These are phyloP conservation scores for Astrephomene gubernaculifera DNA, from an alignment of 139 green algal species.

Conservation along the genomic window DNA sequence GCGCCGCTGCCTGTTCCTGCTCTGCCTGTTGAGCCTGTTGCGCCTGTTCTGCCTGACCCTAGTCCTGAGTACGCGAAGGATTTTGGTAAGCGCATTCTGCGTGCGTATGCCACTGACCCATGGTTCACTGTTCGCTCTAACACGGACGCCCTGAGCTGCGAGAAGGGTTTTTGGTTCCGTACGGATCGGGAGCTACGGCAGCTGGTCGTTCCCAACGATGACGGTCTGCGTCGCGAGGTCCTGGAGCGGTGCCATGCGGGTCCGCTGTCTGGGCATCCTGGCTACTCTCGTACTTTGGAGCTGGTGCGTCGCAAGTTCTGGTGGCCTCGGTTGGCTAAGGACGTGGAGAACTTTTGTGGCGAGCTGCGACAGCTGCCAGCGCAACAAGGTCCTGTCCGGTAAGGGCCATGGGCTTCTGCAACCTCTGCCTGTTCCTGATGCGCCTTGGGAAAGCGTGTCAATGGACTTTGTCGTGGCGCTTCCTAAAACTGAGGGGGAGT, in stretches of 20 bases:
- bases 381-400: conserved; percentile 42
- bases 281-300: background rate
- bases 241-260: background rate
- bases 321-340: conserved; percentile 11
- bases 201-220: conserved; percentile 3
- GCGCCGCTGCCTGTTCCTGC: too few relatives aligned
- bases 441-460: conserved; percentile 50
- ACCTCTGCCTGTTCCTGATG: conserved; percentile 53
- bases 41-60: too few relatives aligned
- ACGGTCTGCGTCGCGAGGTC: background rate
- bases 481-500: conserved; percentile 29
- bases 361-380: conserved; percentile 52
- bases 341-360: conserved; percentile 35
- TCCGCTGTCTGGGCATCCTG: conserved; percentile 4
- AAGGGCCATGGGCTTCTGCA: conserved; percentile 17
- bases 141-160: background rate
- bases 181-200: background rate
- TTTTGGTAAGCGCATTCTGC: background rate
- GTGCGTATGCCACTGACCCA: background rate
- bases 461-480: conserved; percentile 60
- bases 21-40: too few relatives aligned
- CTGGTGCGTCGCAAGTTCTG: conserved; percentile 20
- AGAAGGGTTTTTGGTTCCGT: background rate
- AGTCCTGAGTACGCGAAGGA: too few relatives aligned
- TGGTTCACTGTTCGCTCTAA: background rate